Base-by-base conservation (phyloP, 2,329 filamentous ascomycete genomes). In the Pyrenophora graminea region DNA sequence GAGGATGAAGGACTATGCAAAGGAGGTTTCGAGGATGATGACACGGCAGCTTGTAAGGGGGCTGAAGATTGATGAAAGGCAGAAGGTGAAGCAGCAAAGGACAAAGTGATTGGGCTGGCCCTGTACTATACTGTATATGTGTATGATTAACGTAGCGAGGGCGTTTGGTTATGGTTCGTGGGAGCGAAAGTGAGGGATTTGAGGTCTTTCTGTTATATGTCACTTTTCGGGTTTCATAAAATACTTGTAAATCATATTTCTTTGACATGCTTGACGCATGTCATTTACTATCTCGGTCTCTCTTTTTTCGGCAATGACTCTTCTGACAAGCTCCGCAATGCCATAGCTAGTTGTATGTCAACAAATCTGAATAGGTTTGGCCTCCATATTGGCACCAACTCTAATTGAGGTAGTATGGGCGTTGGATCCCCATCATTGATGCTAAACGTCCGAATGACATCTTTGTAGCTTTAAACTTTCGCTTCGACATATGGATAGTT, bases 1-100 rank as follows among this genome's bases (percentile, higher is more conserved):
- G 62, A 46, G 61, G 5, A 61, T 58, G 48, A 47, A 44, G 12
- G 64, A 67, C 27, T 68, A 68, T 25, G 59, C 66, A 3, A 64
- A 62, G 42, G 62, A 67, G 53, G 46, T 68, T 2, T 63, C 62
- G 25, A 58, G 63, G 44, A 58, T 63, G 46, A 67, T 68, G 66
- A 62, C 63, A 10, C 50, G 48, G 17, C 66, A 68, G 50, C 42
- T 68, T 12, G 59, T 63, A 1, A 51, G 34, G 39, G 62, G 61
- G 0, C 21, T 68, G 41, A 67, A 55, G 54, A 54, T 43, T 15
- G 51, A 48, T 38, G 49, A 49, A n/a, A 57, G 50, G 44, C 34
- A 47, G 41, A 51, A 48, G 27, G 32, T 7, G 36, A 52, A 27
- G 39, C 37, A 44, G n/a, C 30, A 36, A 15, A 31, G 31, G 36